A percentile compares a stretch with the other conserved stretches of the same genome.
Evolutionary conservation across 2,329 filamentous ascomycete species (phyloP).

Genomic region (Paraphaeosphaeria sporulosa): DNA sequence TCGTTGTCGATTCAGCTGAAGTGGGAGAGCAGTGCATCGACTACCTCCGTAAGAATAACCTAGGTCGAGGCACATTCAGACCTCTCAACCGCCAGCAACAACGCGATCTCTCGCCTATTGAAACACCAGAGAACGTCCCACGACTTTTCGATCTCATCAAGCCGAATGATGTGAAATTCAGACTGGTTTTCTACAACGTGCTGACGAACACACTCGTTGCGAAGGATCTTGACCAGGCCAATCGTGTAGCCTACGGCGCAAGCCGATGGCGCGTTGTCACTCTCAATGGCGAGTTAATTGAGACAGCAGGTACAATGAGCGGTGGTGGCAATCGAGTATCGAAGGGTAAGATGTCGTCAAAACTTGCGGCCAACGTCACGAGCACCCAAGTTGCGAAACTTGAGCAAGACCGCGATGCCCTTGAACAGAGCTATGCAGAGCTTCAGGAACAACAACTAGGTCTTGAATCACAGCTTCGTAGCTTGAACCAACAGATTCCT

Average conservation of each 20-base stretch:
- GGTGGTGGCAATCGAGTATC: slow-evolving; percentile 92
- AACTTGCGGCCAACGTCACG: slow-evolving; percentile 83
- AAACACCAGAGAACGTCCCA: slow-evolving; percentile 91
- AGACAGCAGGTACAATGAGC: slow-evolving; percentile 98
- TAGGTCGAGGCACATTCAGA: slow-evolving; percentile 96
- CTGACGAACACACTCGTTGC: slow-evolving; percentile 96
- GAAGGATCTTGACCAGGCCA: slow-evolving; percentile 90
- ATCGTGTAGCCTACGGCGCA: slow-evolving; percentile 93
- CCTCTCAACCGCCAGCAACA: slow-evolving; percentile 85
- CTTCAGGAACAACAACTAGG: slow-evolving; percentile 86
- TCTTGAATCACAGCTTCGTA: slow-evolving; percentile 75
- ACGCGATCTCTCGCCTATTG: slow-evolving; percentile 78
- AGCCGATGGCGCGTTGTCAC: slow-evolving; percentile 97
- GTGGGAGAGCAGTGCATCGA: slow-evolving; percentile 98
- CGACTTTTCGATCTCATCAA: slow-evolving; percentile 92
- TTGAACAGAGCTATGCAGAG: slow-evolving; percentile 82
- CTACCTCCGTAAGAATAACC: slow-evolving; percentile 94
- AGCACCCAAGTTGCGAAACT: slow-evolving; percentile 90
- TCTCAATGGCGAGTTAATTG: slow-evolving; percentile 91
- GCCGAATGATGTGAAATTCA: slow-evolving; percentile 85
- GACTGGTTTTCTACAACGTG: slow-evolving; percentile 92
- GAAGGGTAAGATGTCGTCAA: slow-evolving; percentile 95
- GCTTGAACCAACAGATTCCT: slow-evolving; percentile 80
- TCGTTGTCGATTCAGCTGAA: slow-evolving; percentile 95
- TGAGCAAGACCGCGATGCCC: slow-evolving; percentile 82